Conservation (phyloP, 2,329 filamentous ascomycete species). For the Pseudomassariella vexata region DNA sequence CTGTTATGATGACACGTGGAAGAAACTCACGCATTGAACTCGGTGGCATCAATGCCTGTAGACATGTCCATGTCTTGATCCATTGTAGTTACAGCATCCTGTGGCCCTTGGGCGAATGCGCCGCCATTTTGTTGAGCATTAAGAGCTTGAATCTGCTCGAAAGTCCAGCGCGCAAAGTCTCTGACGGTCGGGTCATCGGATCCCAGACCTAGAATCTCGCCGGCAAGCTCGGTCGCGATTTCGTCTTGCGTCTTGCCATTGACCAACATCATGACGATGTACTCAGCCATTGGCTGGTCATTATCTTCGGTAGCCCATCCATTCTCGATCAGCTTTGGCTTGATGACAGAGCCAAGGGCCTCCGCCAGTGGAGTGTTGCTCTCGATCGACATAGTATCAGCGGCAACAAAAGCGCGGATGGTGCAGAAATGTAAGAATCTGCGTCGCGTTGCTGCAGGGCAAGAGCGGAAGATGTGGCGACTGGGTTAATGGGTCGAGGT, state of each 20-base stretch:
- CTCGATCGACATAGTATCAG: conserved; percentile 77
- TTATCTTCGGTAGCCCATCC: conserved; percentile 84
- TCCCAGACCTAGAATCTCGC: conserved; percentile 75
- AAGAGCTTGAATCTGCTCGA: conserved; percentile 71
- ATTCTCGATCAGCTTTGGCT: conserved; percentile 86
- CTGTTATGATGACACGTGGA: conserved; percentile 7
- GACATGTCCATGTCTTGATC: conserved; percentile 72
- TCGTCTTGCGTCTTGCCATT: conserved; percentile 92
- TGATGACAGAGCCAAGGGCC: conserved; percentile 74
- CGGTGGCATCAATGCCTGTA: conserved; percentile 35
- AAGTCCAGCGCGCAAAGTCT: conserved; percentile 90
- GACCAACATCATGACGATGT: conserved; percentile 94
- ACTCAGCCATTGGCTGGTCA: conserved; percentile 84
- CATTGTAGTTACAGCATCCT: conserved; percentile 23
- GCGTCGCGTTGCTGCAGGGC: too few species aligned
- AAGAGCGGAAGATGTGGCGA: too few species aligned
- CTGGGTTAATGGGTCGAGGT: too few species aligned
- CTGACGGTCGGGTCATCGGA: conserved; percentile 77
- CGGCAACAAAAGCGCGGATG: too few species aligned
- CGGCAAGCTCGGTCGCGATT: conserved; percentile 80
- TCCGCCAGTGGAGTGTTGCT: conserved; percentile 80
- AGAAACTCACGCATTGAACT: conserved; percentile 53
- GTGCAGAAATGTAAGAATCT: too few species aligned
- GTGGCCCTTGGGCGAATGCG: conserved; percentile 23
- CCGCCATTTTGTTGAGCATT: conserved; percentile 56